These are phyloP conservation scores for Mycena epipterygia DNA, from an alignment of 768 basidiomycete species.

Conservation along the genomic window DNA sequence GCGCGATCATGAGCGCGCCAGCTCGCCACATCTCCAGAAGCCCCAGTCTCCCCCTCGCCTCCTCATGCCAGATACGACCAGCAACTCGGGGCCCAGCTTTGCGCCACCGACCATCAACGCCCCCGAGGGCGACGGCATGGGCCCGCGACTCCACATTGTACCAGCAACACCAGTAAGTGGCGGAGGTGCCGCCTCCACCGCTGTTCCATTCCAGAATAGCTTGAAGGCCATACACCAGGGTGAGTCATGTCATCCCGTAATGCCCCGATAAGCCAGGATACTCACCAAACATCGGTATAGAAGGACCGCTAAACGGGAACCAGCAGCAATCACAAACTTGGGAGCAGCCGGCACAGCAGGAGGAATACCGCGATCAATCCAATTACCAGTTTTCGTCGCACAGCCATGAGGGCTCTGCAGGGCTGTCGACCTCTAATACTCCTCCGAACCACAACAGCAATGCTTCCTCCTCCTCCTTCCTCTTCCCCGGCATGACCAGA, in stretches of 20 bases:
- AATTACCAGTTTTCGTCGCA: constrained; percentile 21
- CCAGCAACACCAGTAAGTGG: constrained; percentile 86
- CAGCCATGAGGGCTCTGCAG: not conserved
- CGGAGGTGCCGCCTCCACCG: constrained; percentile 61
- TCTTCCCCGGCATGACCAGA: constrained; percentile 54
- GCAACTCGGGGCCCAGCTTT: not conserved
- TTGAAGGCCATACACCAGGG: constrained; percentile 67
- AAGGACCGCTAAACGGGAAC: not conserved
- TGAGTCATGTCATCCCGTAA: constrained; percentile 46
- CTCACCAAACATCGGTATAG: not conserved
- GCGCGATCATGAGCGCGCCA: constrained; percentile 48
- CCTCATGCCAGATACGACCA: constrained; percentile 62
- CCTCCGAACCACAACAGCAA: constrained; percentile 8
- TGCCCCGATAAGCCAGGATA: not conserved
- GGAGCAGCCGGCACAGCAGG: constrained; percentile 23
- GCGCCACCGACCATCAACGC: constrained; percentile 55
- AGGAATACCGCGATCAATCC: constrained; percentile 15
- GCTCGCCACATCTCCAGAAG: constrained; percentile 53
- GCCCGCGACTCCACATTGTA: constrained; percentile 82
- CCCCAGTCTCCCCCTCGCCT: constrained; percentile 74
- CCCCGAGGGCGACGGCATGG: constrained; percentile 68
- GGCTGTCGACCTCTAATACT: constrained; percentile 23
- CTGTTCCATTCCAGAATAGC: constrained; percentile 66
- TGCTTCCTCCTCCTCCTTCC: constrained; percentile 38
- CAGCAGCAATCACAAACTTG: constrained; percentile 11